Evolutionary conservation across 305 asterid genomes (phyloP), one percentile per base, ranked within the genome.

Genomic region (Rubia occidens): DNA sequence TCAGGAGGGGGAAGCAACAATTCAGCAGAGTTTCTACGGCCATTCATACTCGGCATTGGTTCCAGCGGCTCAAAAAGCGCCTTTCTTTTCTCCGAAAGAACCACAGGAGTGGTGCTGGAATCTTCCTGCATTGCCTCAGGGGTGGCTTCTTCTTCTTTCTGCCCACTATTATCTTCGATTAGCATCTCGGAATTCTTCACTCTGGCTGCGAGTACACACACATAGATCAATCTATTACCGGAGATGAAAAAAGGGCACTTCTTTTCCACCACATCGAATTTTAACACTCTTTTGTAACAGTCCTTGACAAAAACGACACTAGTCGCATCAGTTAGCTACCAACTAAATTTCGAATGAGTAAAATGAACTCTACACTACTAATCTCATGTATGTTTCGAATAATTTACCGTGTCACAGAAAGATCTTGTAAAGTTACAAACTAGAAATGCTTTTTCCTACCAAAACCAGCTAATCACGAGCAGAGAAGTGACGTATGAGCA

Each of bases 1-100:
- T 93, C 98, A 0, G 97, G 98, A 9, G 97, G 98, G 3, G 97
- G 98, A 4, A 93, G 91, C 45, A 90, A 74, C 26, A 91, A 77
- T 71, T 93, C 97, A 26, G 95, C 88, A 20, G 89, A 80, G 0
- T 85, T 86, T 37, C 87, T 82, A 44, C 82, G 76, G 5, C 87
- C 89, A 32, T 76, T 87, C 55, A 74, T 24, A 76, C 80, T 83
- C 15, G n/a, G 59, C 8, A 66, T 72, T 0, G 96, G 95, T 9
- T 83, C 96, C 62, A 93, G 71, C 8, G 97, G 97, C 69, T 88
- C 97, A 39, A 90, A 93, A 15, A 93, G 78, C 3, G 97, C 91
- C 79, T 88, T 90, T 3, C 98, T 78, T 70, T 91, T 91, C 84
- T 93, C 88, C 5, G 98, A 88, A 20, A 88, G 90, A 68, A 82